Percentiles rank a stretch among this genome's conserved stretches.
phyloP scores from a whole-genome alignment of 805 yeast genomes.

The Saccharomycopsis guyanensis region DNA sequence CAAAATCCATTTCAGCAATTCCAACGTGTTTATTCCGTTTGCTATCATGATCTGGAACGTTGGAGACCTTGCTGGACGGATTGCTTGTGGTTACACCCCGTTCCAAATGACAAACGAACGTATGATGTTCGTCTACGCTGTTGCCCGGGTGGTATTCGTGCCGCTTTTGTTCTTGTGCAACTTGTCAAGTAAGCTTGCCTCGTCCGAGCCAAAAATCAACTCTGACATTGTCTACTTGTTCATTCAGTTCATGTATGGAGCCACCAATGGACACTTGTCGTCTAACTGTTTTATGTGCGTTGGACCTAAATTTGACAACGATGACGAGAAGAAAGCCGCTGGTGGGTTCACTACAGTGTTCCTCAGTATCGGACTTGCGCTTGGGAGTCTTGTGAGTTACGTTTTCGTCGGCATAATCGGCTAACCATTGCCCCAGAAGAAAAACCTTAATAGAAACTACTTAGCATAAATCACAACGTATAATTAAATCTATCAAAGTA shows the following conservation, averaged over 20 bases:
- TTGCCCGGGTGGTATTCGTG: slow-evolving; percentile 49
- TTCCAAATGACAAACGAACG: slow-evolving; percentile 38
- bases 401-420: slow-evolving; percentile 36
- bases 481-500: no score
- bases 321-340: slow-evolving; percentile 78
- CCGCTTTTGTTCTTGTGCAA: slow-evolving; percentile 72
- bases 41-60: slow-evolving; percentile 80
- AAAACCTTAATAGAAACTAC: neutral
- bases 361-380: slow-evolving; percentile 67
- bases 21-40: slow-evolving; percentile 56
- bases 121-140: slow-evolving; percentile 45
- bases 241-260: slow-evolving; percentile 72
- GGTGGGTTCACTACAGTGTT: slow-evolving; percentile 87
- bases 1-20: slow-evolving; percentile 14
- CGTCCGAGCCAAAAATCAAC: slow-evolving; percentile 27
- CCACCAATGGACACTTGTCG: slow-evolving; percentile 80
- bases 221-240: slow-evolving; percentile 63
- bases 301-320: slow-evolving; percentile 49
- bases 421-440: neutral
- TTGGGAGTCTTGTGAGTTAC: slow-evolving; percentile 75
- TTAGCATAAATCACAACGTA: neutral
- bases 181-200: slow-evolving; percentile 36
- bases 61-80: slow-evolving; percentile 80
- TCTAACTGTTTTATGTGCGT: slow-evolving; percentile 77
- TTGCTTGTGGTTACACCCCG: slow-evolving; percentile 46